Base-by-base conservation (phyloP, 1,284 basidiomycete species). In the Microbotryum lychnidis-dioicae region DNA sequence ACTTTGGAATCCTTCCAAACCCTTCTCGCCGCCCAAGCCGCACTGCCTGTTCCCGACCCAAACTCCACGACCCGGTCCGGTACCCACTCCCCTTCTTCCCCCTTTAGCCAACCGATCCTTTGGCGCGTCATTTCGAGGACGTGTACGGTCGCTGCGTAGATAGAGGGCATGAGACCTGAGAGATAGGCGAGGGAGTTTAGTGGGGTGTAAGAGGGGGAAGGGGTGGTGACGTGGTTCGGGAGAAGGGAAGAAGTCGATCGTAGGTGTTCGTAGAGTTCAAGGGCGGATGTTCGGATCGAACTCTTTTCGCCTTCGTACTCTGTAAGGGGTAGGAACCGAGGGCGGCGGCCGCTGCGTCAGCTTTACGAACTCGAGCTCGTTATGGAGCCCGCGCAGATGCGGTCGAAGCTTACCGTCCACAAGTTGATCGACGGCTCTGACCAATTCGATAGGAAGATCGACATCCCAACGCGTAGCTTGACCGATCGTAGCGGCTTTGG, bases 121-220 rank as follows among this genome's bases (percentile, higher is more conserved):
- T 63, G 58, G 5, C 73, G 62, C 23, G 77, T 65, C 65, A 78
- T 78, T 7, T 67, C 62, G 33, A 80, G 60, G 2, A 79, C 76
- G 56, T 75, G 76, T 25, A 72, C 65, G 6, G 77, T 75, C 1
- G 76, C 77, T 2, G 76, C 75, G 62, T 77, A 80, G 62, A 79
- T 73, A 7, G 73, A 74, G 7, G 79, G 79, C 48, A 80, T 72
- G 56, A 77, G 74, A 0, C 77, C 75, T 0, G 78, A 74, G 14
- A 76, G 75, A 57, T 75, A 77, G 1, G 78, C 78, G 20, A 80
- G 61, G 63, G 57, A 60, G 57, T 57, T 37, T 73, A 59, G 52
- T 20, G 23, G n/a, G 52, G 53, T 58, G 62, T 67, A 65, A 51
- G 59, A 62, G 16, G 58, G 42, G 45, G 64, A 56, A 58, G 21